phyloP scores from a whole-genome alignment of 345 rosid species.

The Gossypium rotundifolium region DNA sequence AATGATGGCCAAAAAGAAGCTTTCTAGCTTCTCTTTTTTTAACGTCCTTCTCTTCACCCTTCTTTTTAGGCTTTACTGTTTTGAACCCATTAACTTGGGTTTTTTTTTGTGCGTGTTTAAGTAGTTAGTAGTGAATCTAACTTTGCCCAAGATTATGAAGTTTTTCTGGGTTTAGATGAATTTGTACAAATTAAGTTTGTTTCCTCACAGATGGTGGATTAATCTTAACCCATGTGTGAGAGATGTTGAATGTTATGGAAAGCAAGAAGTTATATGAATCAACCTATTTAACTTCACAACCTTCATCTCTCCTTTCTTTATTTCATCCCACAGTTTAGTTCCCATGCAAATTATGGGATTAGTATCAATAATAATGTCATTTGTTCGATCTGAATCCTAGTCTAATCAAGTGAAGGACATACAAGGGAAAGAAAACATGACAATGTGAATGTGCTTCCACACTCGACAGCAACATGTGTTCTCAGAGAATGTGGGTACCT shows the following conservation, averaged over 20 bases:
- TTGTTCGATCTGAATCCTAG: too few relatives aligned
- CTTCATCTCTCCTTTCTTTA: not conserved
- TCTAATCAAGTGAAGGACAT: too few relatives aligned
- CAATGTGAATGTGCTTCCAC: too few relatives aligned
- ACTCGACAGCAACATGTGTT: slow-evolving; percentile 16
- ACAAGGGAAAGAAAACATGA: too few relatives aligned
- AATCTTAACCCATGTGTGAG: slow-evolving; percentile 24
- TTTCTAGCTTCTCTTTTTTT: slow-evolving; percentile 27
- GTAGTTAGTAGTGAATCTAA: slow-evolving; percentile 30
- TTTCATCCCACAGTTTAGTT: not conserved
- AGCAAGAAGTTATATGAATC: not conserved
- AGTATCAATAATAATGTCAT: not conserved
- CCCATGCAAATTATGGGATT: not conserved
- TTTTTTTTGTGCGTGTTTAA: slow-evolving; percentile 18
- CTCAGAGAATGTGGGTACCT: slow-evolving; percentile 49
- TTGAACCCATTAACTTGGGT: slow-evolving; percentile 22
- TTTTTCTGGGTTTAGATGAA: slow-evolving; percentile 29
- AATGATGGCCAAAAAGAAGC: slow-evolving; percentile 40
- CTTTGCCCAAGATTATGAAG: slow-evolving; percentile 18
- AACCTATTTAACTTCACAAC: not conserved
- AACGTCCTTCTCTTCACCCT: slow-evolving; percentile 26
- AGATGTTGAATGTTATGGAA: slow-evolving; percentile 37
- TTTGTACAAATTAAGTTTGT: slow-evolving; percentile 35
- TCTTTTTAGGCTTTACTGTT: not conserved
- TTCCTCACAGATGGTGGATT: slow-evolving; percentile 46